phyloP scores from a whole-genome alignment of 78 protist genomes.

The Chrysochromulina tobinii region DNA sequence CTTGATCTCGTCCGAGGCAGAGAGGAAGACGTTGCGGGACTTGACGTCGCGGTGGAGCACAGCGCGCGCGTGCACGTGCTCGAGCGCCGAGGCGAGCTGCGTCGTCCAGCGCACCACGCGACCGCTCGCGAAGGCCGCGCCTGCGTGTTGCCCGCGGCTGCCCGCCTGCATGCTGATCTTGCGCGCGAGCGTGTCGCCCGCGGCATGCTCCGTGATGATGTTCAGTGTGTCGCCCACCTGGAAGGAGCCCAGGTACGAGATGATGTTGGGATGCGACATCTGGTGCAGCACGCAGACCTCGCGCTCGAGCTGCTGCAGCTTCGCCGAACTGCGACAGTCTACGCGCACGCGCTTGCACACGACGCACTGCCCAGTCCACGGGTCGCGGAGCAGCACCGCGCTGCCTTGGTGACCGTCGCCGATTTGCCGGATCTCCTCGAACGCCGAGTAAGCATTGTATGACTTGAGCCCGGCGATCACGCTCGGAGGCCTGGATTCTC shows the following conservation, averaged over 20 bases:
- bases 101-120: conserved; percentile 6
- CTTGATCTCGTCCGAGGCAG: neutral
- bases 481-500: too few relatives aligned
- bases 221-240: neutral
- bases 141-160: too few relatives aligned
- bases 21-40: conserved; percentile 66
- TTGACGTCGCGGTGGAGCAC: conserved; percentile 75
- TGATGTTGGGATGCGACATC: conserved; percentile 33
- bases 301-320: conserved; percentile 10
- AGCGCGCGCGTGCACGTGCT: conserved; percentile 1
- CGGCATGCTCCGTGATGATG: conserved; percentile 71
- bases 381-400: too few relatives aligned
- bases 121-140: neutral
- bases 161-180: neutral
- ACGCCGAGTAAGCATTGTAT: too few relatives aligned
- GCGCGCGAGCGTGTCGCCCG: conserved; percentile 40
- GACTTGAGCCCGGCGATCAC: too few relatives aligned
- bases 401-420: too few relatives aligned
- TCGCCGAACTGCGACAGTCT: neutral
- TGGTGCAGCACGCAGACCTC: conserved; percentile 45
- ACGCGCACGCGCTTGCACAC: too few relatives aligned
- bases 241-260: conserved; percentile 50
- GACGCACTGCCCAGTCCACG: too few relatives aligned
- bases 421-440: too few relatives aligned
- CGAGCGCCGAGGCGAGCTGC: conserved; percentile 45